Evolutionary conservation across 768 basidiomycete species (phyloP).

Genomic region (Naganishia kalamii): DNA sequence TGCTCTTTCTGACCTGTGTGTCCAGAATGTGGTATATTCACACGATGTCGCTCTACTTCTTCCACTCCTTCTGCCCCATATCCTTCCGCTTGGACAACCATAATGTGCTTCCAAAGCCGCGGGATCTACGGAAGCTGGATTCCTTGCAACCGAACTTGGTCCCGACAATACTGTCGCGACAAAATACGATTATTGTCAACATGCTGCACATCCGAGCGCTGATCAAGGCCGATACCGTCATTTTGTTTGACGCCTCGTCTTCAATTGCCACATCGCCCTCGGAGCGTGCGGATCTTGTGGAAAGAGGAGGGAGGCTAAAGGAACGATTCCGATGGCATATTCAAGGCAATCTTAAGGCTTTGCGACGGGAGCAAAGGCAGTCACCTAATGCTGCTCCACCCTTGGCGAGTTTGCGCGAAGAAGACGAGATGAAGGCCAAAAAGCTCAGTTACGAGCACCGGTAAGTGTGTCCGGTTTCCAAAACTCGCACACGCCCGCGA

Average conservation of each 20-base stretch:
- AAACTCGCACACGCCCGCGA: background rate
- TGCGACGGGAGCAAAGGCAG: background rate
- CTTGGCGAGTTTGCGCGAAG: background rate
- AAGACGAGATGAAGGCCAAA: background rate
- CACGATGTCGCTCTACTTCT: background rate
- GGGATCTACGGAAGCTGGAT: slow-evolving; percentile 95
- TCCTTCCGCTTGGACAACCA: background rate
- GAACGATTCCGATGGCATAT: background rate
- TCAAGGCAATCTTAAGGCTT: background rate
- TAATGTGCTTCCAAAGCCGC: slow-evolving; percentile 55
- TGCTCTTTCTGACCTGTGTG: background rate
- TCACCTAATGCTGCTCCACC: background rate
- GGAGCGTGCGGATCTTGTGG: background rate
- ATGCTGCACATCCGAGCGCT: slow-evolving; percentile 91
- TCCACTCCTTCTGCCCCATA: slow-evolving; percentile 24
- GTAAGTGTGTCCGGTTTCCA: slow-evolving; percentile 25
- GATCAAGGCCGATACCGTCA: slow-evolving; percentile 83
- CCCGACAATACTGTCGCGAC: slow-evolving; percentile 83
- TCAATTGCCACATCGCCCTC: slow-evolving; percentile 64
- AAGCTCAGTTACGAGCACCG: slow-evolving; percentile 42
- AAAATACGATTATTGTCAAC: slow-evolving; percentile 84
- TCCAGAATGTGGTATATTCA: background rate
- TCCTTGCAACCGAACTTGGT: slow-evolving; percentile 88
- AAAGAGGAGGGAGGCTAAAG: background rate
- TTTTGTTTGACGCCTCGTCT: slow-evolving; percentile 74